These are phyloP conservation scores for Colletotrichum simmondsii DNA, from an alignment of 2,329 filamentous ascomycete genomes.

Conservation along the genomic window DNA sequence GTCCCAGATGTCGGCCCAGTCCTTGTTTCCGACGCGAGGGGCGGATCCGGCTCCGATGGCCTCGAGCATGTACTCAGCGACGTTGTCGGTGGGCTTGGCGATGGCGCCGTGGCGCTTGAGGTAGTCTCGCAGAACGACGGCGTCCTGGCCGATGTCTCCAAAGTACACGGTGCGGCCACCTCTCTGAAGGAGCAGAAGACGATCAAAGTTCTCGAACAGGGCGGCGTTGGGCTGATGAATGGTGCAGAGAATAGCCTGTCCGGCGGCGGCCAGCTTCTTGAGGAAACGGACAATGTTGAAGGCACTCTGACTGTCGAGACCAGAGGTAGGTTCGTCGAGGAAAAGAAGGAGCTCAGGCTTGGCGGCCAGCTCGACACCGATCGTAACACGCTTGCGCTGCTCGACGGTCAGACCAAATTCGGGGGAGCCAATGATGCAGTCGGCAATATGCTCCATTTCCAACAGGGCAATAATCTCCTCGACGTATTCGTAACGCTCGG, in stretches of 20 bases:
- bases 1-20: constrained; percentile 85
- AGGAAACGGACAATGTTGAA: constrained; percentile 84
- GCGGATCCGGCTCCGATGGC: constrained; percentile 81
- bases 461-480: constrained; percentile 70
- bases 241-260: constrained; percentile 89
- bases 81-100: constrained; percentile 65
- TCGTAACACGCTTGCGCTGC: constrained; percentile 82
- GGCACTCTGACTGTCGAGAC: constrained; percentile 77
- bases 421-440: constrained; percentile 67
- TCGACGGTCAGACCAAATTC: constrained; percentile 78
- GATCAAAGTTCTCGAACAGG: constrained; percentile 89
- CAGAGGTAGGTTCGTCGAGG: constrained; percentile 82
- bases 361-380: constrained; percentile 88
- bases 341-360: constrained; percentile 83
- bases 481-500: constrained; percentile 69
- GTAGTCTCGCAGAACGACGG: constrained; percentile 74
- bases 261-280: constrained; percentile 80
- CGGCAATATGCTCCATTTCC: constrained; percentile 69
- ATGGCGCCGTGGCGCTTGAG: constrained; percentile 70
- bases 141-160: constrained; percentile 83
- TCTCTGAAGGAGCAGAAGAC: constrained; percentile 80
- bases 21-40: constrained; percentile 76
- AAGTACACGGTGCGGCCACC: constrained; percentile 89
- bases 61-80: constrained; percentile 86
- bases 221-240: constrained; percentile 91